These are phyloP conservation scores for Boletus tylopilopsis DNA, from an alignment of 768 basidiomycete species.

Conservation along the genomic window DNA sequence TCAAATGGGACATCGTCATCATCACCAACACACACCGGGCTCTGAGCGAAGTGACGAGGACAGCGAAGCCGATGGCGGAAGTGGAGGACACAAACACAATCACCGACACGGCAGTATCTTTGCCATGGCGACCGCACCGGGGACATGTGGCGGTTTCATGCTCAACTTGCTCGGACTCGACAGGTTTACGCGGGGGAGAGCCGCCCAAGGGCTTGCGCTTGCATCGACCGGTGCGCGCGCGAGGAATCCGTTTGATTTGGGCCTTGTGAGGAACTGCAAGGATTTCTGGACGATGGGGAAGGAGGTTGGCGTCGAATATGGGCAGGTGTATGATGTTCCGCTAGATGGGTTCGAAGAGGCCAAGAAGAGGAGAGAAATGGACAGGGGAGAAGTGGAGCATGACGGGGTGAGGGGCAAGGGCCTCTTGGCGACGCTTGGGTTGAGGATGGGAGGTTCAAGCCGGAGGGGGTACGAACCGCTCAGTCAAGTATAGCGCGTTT, in stretches of 20 bases:
- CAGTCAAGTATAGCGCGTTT: conserved; percentile 22
- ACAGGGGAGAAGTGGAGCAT: conserved; percentile 34
- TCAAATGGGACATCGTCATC: conserved; percentile 79
- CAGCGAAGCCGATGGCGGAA: conserved; percentile 30
- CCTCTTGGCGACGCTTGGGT: conserved; percentile 31
- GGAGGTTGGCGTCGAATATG: conserved; percentile 89
- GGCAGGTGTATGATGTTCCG: conserved; percentile 85
- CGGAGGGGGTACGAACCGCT: conserved; percentile 35
- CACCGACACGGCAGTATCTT: conserved; percentile 42
- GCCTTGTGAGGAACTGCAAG: conserved; percentile 71
- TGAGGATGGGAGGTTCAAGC: conserved; percentile 36
- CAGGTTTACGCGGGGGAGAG: conserved; percentile 88
- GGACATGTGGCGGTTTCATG: conserved; percentile 55
- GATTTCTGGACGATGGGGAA: conserved; percentile 92
- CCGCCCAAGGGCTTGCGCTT: conserved; percentile 78
- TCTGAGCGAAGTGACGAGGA: conserved; percentile 50
- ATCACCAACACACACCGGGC: conserved; percentile 20
- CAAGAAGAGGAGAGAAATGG: conserved; percentile 54
- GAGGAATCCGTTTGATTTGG: conserved; percentile 90
- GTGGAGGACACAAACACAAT: conserved; percentile 39
- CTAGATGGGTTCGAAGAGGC: conserved; percentile 79
- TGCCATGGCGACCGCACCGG: conserved; percentile 30
- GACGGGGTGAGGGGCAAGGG: conserved; percentile 42
- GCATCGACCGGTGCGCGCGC: conserved; percentile 54
- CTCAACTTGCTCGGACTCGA: conserved; percentile 93